These are phyloP conservation scores for Dactylis glomerata DNA, from an alignment of 176 grass and related monocot genomes.

Conservation along the genomic window DNA sequence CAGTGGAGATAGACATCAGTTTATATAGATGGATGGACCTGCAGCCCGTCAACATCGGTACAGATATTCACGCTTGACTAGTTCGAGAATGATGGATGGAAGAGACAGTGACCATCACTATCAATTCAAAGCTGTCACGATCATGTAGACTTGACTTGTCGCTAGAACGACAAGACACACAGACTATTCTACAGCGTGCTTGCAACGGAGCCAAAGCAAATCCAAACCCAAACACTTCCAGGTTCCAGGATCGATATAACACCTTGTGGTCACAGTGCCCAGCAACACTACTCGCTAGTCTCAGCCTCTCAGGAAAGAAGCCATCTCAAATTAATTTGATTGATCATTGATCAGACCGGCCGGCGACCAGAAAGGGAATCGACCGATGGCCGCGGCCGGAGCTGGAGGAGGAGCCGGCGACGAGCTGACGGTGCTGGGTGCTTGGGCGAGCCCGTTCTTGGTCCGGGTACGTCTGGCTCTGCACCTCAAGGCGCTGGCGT, in stretches of 20 bases:
- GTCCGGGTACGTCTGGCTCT: slow-evolving; percentile 41
- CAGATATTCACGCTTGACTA: no score
- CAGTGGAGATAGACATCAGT: no score
- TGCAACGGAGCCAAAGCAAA: not conserved
- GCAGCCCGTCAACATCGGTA: no score
- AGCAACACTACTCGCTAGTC: not conserved
- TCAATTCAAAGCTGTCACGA: no score
- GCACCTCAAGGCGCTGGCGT: slow-evolving; percentile 45
- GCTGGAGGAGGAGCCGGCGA: not conserved
- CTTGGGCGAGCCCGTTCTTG: slow-evolving; percentile 34
- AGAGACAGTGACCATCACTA: no score
- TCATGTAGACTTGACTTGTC: no score
- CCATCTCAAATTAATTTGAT: not conserved
- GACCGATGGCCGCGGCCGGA: not conserved
- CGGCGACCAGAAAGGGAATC: not conserved
- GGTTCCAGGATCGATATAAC: not conserved
- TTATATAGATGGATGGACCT: no score
- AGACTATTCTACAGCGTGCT: not conserved
- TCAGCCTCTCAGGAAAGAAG: not conserved
- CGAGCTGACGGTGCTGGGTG: slow-evolving; percentile 42
- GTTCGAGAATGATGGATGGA: no score
- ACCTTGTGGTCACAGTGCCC: not conserved
- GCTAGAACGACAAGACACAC: not conserved
- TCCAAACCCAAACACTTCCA: not conserved
- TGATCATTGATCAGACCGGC: not conserved